Base-by-base conservation (phyloP, 2,329 filamentous ascomycete species). In the Colletotrichum orchidophilum region DNA sequence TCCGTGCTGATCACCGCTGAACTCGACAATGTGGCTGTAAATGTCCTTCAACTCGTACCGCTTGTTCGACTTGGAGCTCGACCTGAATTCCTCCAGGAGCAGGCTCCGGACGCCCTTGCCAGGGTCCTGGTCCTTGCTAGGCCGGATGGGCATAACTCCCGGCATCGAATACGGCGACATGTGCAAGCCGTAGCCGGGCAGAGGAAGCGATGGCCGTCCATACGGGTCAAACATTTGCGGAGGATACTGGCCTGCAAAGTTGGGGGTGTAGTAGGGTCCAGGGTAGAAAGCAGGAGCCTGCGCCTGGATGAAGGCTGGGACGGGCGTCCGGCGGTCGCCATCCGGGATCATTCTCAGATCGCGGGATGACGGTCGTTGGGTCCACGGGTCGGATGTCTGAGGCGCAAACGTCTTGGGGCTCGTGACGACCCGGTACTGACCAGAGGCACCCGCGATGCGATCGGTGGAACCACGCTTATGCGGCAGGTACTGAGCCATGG, bases 1-100 rank as follows among this genome's bases (percentile, higher is more conserved):
- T 1, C 95, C 96, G 76, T 97, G 93, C 80, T 98, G 96, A 78
- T 99, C 96, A 18, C 96, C 96, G 76, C 94, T 95, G 80, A 98
- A 98, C 78, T 98, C 96, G 0, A 97, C 95, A 46, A 98, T 90
- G 77, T 97, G 91, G 65, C 89, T 89, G 78, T 94, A 96, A 53
- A 98, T 96, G 74, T 97, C 94, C 83, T 94, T 95, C 11, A 99
- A 86, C 76, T 97, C 95, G 77, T 91, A 97, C 21, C 91, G 89
- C 80, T 85, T 87, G 80, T 87, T 94, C 0, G 88, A 89, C 80
- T 95, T 97, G 74, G 87, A 88, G 77, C 91, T 93, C 12, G 87
- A 86, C 52, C 93, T 90, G 81, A 97, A 98, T 33, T 97, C 94
- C 72, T 95, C 92, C 2, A 98, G 85, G 9, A 95, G 82, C 15